Evolutionary conservation across 23 red algal species (phyloP), one percentile per base, ranked within the genome.

Genomic region (Chondrus crispus): DNA sequence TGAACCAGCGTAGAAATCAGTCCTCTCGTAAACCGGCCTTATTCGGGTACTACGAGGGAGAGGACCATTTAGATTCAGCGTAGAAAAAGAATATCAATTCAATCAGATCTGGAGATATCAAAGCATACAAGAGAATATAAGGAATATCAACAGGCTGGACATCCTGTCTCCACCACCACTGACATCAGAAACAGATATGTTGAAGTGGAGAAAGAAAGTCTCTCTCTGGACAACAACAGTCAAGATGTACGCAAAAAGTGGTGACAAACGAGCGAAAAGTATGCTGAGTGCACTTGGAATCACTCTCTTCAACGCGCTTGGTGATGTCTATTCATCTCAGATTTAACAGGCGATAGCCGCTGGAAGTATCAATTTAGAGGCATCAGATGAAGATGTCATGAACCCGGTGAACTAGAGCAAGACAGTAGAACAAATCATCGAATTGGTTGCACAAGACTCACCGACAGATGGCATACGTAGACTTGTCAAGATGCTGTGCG

Each of bases 401-500:
- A 40, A 39, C 71, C 28, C 37, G 28, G 28, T 72, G 14, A 26
- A 72, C 36, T 13, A 16, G 19, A 28, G 26, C 36, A 75, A 75
- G 9, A 5, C 19, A 40, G 6, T 75, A 24, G 20, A 75, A 46
- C 32, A 75, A 24, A 75, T 75, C 30, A 20, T 75, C 44, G 22
- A 4, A 24, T 6, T 40, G 4, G 70, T 75, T 6, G 10, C 70
- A 28, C 36, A 6, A 46, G 6, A 75, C 19, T 75, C 30, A 38
- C 70, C 70, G 28, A 75, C 70, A 44, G 70, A 75, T 75, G 70
- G 70, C 39, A 75, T 75, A 44, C 70, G 7, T 39, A 75, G 70
- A 38, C 70, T 75, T 40, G 6, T 75, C 29, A 28, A 75, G 70
- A 75, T 75, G 70, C 36, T 75, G 30, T 20, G 70, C 7, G 9